A percentile compares a stretch with the other conserved stretches of the same genome.
phyloP scores from a whole-genome alignment of 2,329 filamentous ascomycete species.

The Mariannaea sp. region DNA sequence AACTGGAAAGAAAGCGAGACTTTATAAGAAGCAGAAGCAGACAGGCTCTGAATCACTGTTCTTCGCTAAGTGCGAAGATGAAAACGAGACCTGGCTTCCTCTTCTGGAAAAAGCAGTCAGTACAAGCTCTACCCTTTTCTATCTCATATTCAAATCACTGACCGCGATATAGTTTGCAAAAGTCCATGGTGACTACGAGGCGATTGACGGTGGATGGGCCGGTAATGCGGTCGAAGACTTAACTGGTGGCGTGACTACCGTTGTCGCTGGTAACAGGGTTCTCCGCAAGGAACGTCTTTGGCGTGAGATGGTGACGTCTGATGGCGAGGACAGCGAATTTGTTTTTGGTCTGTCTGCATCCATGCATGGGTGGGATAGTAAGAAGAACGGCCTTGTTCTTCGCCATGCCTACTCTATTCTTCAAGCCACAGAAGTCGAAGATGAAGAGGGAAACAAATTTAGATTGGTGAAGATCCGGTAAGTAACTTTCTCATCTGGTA shows the following conservation, averaged over 20 bases:
- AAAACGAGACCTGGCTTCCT: conserved; percentile 76
- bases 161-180: conserved; percentile 63
- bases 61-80: conserved; percentile 70
- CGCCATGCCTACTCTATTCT: conserved; percentile 59
- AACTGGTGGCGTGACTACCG: conserved; percentile 61
- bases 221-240: conserved; percentile 56
- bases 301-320: conserved; percentile 68
- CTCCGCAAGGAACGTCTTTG: conserved; percentile 72
- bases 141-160: conserved; percentile 1
- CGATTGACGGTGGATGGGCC: conserved; percentile 70
- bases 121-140: neutral
- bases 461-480: conserved; percentile 53
- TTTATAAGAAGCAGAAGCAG: conserved; percentile 66
- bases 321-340: conserved; percentile 71
- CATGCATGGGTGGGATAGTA: conserved; percentile 32
- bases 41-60: conserved; percentile 71
- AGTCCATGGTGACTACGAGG: conserved; percentile 71
- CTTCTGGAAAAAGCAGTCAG: conserved; percentile 69
- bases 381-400: conserved; percentile 48
- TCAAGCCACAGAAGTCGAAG: conserved; percentile 50
- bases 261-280: conserved; percentile 60
- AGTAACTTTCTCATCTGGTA: conserved; percentile 7
- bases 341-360: conserved; percentile 55
- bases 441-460: conserved; percentile 46
- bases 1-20: conserved; percentile 58